These are phyloP conservation scores for Tuber indicum DNA, from an alignment of 495 filamentous ascomycete species.

Conservation along the genomic window DNA sequence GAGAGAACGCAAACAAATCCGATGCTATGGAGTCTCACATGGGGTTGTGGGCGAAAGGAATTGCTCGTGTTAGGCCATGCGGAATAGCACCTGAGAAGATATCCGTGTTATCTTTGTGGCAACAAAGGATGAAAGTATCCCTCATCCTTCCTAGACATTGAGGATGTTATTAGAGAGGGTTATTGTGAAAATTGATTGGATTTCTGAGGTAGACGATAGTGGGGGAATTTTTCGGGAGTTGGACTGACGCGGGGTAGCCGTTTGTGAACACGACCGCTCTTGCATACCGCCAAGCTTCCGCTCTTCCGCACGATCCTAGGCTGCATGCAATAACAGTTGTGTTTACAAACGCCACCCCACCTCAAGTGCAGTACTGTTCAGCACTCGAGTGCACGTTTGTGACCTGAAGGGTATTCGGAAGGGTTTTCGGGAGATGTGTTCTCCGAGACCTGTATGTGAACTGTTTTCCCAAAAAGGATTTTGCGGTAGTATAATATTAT, in stretches of 20 bases:
- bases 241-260: neutral
- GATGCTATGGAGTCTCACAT: neutral
- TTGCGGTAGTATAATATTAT: neutral
- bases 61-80: neutral
- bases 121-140: neutral
- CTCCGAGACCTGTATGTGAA: neutral
- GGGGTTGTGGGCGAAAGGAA: neutral
- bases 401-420: neutral
- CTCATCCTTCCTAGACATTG: neutral
- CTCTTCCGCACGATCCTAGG: neutral
- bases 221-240: neutral
- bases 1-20: neutral
- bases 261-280: neutral
- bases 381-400: too few relatives aligned
- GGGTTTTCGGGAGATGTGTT: neutral
- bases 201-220: neutral
- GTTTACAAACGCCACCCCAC: neutral
- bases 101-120: neutral
- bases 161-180: neutral
- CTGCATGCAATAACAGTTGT: neutral
- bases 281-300: neutral
- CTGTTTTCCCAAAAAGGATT: neutral
- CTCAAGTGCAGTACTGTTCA: too few relatives aligned
- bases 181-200: neutral
- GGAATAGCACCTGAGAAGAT: neutral